These are phyloP conservation scores for Trichoderma citrinoviride DNA, from an alignment of 2,329 filamentous ascomycete genomes.

Conservation along the genomic window DNA sequence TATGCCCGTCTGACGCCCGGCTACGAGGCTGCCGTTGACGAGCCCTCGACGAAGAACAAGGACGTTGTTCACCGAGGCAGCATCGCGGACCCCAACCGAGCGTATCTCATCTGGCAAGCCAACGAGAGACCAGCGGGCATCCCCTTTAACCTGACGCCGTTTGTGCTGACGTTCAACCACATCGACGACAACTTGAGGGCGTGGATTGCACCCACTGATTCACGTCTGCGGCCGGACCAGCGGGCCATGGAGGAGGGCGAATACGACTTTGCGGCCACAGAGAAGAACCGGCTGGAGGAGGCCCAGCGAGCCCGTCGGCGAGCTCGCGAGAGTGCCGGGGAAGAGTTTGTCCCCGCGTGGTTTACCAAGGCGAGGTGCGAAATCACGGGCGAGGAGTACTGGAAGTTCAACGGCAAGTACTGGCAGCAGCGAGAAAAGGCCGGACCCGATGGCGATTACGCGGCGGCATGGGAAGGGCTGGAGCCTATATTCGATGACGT, in stretches of 20 bases:
- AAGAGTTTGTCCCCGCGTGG: constrained; percentile 83
- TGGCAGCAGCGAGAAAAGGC: constrained; percentile 73
- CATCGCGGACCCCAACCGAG: constrained; percentile 66
- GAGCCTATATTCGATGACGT: constrained; percentile 68
- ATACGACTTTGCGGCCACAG: constrained; percentile 86
- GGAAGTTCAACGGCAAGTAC: constrained; percentile 85
- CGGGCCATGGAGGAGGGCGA: constrained; percentile 98
- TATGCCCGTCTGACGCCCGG: constrained; percentile 92
- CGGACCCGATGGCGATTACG: constrained; percentile 53
- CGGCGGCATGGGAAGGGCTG: constrained; percentile 64
- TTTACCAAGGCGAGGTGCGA: constrained; percentile 72
- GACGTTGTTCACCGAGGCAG: constrained; percentile 46
- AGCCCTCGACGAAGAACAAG: constrained; percentile 41
- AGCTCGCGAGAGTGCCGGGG: constrained; percentile 70
- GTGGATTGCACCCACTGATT: constrained; percentile 87
- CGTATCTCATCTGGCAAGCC: constrained; percentile 91
- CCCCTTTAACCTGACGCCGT: constrained; percentile 96
- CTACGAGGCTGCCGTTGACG: constrained; percentile 72
- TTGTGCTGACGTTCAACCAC: constrained; percentile 91
- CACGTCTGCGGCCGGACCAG: constrained; percentile 88
- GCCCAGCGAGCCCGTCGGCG: constrained; percentile 77
- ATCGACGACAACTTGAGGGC: constrained; percentile 76
- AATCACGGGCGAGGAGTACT: constrained; percentile 83
- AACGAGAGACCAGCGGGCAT: constrained; percentile 77
- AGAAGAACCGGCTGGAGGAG: constrained; percentile 94